These are phyloP conservation scores for Sicyos edulis DNA, from an alignment of 306 rosid genomes.

Conservation along the genomic window DNA sequence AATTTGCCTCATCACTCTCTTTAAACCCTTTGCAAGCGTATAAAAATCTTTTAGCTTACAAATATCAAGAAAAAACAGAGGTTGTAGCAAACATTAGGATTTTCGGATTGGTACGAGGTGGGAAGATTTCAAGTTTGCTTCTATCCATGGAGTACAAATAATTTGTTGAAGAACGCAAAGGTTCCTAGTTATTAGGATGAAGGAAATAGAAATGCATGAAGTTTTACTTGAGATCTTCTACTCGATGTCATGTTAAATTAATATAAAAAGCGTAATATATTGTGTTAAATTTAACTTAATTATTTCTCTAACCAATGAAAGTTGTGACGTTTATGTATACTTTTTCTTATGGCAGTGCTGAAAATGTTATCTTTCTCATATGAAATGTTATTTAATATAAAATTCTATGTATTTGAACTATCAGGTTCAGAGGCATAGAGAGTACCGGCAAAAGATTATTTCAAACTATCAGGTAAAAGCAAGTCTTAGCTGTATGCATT, in stretches of 20 bases:
- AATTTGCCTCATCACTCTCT: too few relatives aligned
- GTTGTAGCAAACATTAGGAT: too few relatives aligned
- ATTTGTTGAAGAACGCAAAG: too few relatives aligned
- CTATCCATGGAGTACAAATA: too few relatives aligned
- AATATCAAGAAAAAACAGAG: too few relatives aligned
- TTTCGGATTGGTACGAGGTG: too few relatives aligned
- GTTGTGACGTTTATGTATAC: background rate
- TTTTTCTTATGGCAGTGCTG: background rate
- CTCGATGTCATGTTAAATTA: background rate
- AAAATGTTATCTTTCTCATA: conserved; percentile 3
- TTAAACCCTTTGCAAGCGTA: too few relatives aligned
- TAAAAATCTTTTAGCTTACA: too few relatives aligned
- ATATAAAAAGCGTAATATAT: background rate
- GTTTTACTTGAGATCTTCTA: background rate
- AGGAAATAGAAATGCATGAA: background rate
- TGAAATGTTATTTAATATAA: conserved; percentile 9
- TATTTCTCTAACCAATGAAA: background rate
- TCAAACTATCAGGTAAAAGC: conserved; percentile 55
- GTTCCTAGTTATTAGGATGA: background rate
- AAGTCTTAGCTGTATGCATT: background rate
- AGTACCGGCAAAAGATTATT: conserved; percentile 64
- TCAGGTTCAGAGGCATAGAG: conserved; percentile 74
- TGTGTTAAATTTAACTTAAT: background rate
- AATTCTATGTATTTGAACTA: conserved; percentile 21
- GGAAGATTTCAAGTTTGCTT: too few relatives aligned